A percentile compares a stretch with the other conserved stretches of the same genome.
Evolutionary conservation across 2,329 filamentous ascomycete genomes (phyloP).

Genomic region (Huntiella savannae): DNA sequence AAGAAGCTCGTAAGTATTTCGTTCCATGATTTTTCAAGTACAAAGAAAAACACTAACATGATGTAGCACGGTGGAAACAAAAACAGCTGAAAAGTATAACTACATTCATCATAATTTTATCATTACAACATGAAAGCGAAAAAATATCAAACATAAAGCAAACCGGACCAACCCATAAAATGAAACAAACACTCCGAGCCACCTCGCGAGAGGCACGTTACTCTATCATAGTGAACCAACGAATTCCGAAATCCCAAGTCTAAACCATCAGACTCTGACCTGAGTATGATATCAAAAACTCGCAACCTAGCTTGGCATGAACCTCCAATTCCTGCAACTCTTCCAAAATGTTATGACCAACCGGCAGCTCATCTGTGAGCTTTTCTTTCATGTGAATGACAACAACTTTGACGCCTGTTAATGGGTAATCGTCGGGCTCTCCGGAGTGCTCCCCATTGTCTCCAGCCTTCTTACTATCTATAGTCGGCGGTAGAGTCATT

Average conservation of each 20-base stretch:
- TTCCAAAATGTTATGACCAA: slow-evolving; percentile 45
- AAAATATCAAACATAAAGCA: neutral
- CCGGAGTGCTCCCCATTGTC: slow-evolving; percentile 11
- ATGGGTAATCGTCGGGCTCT: slow-evolving; percentile 22
- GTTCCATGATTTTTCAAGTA: neutral
- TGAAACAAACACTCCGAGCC: slow-evolving; percentile 4
- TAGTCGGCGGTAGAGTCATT: slow-evolving; percentile 28
- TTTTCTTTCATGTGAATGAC: slow-evolving; percentile 91
- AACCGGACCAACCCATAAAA: neutral
- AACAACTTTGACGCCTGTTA: slow-evolving; percentile 60
- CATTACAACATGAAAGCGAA: neutral
- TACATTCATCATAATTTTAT: too few relatives aligned
- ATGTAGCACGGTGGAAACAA: neutral
- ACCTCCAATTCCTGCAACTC: slow-evolving; percentile 50
- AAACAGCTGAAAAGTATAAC: neutral
- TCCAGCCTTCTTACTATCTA: slow-evolving; percentile 20
- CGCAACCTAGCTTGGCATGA: slow-evolving; percentile 51
- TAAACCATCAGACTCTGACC: slow-evolving; percentile 41
- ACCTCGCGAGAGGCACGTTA: neutral
- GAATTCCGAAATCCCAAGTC: slow-evolving; percentile 10
- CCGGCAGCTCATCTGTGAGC: slow-evolving; percentile 49
- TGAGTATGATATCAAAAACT: slow-evolving; percentile 52
- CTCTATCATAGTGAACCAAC: neutral
- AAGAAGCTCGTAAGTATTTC: slow-evolving; percentile 27
- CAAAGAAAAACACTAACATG: neutral